These are phyloP conservation scores for Citrus trifoliata DNA, from an alignment of 345 rosid genomes.

Conservation along the genomic window DNA sequence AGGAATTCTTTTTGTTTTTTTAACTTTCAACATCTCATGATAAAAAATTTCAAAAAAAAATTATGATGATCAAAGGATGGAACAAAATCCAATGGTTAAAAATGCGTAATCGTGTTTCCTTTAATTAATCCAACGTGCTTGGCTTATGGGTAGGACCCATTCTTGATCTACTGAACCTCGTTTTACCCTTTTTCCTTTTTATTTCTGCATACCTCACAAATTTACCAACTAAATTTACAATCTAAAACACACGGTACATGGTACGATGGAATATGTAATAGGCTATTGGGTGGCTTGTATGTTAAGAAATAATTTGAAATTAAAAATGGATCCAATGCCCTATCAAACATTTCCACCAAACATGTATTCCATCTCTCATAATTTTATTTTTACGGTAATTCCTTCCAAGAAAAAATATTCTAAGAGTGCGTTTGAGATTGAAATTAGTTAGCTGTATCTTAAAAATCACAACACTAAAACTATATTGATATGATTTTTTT, in stretches of 20 bases:
- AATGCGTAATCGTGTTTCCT: background rate
- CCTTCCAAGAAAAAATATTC: too few relatives aligned
- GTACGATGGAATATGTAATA: background rate
- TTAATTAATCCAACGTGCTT: background rate
- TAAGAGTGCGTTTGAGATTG: too few relatives aligned
- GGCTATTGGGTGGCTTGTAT: background rate
- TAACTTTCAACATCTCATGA: background rate
- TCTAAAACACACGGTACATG: background rate
- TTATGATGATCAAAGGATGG: background rate
- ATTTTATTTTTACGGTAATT: too few relatives aligned
- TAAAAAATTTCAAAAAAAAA: background rate
- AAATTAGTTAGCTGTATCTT: fast-evolving
- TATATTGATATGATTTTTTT: too few relatives aligned
- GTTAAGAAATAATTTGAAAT: too few relatives aligned
- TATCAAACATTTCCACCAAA: too few relatives aligned
- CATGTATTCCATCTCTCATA: too few relatives aligned
- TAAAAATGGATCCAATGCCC: too few relatives aligned
- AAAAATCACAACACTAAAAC: too few relatives aligned
- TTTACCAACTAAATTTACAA: background rate
- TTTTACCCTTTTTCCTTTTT: background rate
- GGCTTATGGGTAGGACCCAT: background rate
- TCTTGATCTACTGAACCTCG: background rate
- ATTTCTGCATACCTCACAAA: background rate
- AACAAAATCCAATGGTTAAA: background rate
- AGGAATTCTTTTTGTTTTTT: background rate